Evolutionary conservation across 495 filamentous ascomycete species (phyloP).

Genomic region (Penicillium desertorum): DNA sequence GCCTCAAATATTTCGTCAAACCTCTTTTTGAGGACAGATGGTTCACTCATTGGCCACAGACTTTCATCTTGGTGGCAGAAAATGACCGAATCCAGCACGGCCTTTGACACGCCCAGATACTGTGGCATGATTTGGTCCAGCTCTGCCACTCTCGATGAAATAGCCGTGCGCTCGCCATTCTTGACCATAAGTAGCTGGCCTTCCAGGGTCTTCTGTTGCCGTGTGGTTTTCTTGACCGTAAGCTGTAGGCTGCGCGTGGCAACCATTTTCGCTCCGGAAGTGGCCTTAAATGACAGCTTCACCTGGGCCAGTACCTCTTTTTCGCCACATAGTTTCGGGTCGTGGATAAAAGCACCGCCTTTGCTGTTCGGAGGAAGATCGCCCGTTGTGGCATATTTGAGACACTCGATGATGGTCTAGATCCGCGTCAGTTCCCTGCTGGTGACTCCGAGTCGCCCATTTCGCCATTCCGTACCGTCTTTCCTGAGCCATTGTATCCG

Average conservation of each 20-base stretch:
- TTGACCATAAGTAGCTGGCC: constrained; percentile 69
- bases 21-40: constrained; percentile 76
- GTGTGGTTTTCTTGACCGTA: constrained; percentile 75
- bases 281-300: constrained; percentile 80
- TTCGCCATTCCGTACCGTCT: constrained; percentile 60
- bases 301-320: constrained; percentile 90
- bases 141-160: constrained; percentile 76
- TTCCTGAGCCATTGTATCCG: constrained; percentile 94
- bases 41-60: constrained; percentile 96
- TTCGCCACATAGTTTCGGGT: constrained; percentile 87
- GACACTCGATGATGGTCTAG: constrained; percentile 95
- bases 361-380: constrained; percentile 91
- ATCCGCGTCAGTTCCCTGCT: constrained; percentile 13
- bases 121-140: constrained; percentile 81
- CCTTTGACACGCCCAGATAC: constrained; percentile 85
- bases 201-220: constrained; percentile 77
- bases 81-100: constrained; percentile 89
- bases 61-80: constrained; percentile 99
- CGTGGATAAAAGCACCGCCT: constrained; percentile 93
- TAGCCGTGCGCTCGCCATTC: constrained; percentile 73
- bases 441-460: neutral
- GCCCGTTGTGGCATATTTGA: constrained; percentile 96
- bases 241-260: constrained; percentile 80
- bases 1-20: constrained; percentile 99
- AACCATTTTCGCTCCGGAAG: constrained; percentile 72